Percentiles rank a stretch among this genome's conserved stretches.
phyloP scores from a whole-genome alignment of 2,329 filamentous ascomycete genomes.

The Hymenoscyphus repandus region DNA sequence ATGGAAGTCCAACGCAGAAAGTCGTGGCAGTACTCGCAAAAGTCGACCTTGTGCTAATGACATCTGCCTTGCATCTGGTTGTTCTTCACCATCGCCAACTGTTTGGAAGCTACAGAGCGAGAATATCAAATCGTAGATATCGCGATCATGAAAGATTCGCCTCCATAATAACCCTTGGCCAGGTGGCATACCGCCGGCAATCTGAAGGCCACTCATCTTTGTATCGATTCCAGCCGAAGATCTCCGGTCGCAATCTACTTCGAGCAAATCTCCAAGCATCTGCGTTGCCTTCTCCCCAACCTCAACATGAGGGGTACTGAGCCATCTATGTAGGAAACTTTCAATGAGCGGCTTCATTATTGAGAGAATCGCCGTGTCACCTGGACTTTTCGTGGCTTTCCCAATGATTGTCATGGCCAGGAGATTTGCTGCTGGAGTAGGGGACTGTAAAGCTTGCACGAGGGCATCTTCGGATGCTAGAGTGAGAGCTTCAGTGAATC shows the following conservation, averaged over 20 bases:
- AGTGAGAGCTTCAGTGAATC: conserved; percentile 45
- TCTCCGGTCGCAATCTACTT: conserved; percentile 46
- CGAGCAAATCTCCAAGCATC: conserved; percentile 49
- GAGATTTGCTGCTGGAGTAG: conserved; percentile 50
- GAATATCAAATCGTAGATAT: conserved; percentile 43
- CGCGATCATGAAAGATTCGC: conserved; percentile 42
- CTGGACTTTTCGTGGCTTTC: conserved; percentile 46
- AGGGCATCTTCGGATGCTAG: conserved; percentile 48
- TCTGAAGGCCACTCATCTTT: conserved; percentile 33
- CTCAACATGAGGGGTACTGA: conserved; percentile 46
- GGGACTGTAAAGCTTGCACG: conserved; percentile 47
- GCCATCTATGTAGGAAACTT: conserved; percentile 47
- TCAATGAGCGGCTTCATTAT: conserved; percentile 44
- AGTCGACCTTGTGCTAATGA: conserved; percentile 32
- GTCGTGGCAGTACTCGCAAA: conserved; percentile 28
- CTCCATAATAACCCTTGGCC: conserved; percentile 52
- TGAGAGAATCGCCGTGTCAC: conserved; percentile 46
- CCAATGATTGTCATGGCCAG: conserved; percentile 52
- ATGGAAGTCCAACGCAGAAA: conserved; percentile 27
- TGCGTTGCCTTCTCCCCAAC: conserved; percentile 49
- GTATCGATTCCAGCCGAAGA: conserved; percentile 20
- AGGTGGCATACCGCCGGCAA: conserved; percentile 35
- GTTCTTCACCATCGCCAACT: conserved; percentile 14
- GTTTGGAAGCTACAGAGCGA: conserved; percentile 31
- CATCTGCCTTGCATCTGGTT: conserved; percentile 29